phyloP scores from a whole-genome alignment of 2,329 filamentous ascomycete species.

The Fusarium sp. region DNA sequence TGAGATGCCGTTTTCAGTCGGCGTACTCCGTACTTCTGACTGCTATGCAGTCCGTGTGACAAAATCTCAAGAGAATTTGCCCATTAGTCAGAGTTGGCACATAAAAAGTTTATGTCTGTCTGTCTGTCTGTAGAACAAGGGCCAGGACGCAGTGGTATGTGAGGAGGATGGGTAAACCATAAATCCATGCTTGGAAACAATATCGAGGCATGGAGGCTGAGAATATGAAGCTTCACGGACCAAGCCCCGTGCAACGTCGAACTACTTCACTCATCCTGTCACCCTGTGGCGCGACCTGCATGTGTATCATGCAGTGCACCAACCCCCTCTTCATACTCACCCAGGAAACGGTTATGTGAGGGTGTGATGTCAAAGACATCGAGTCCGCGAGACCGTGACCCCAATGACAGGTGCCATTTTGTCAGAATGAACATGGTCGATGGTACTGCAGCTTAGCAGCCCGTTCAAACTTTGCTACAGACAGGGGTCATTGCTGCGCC shows the following conservation, averaged over 20 bases:
- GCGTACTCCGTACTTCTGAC: too few relatives aligned
- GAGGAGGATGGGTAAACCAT: slow-evolving; percentile 15
- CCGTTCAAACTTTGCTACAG: slow-evolving; percentile 37
- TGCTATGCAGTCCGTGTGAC: too few relatives aligned
- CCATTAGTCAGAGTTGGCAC: too few relatives aligned
- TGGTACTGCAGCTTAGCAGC: slow-evolving; percentile 19
- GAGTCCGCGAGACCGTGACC: slow-evolving; percentile 11
- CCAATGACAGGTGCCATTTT: slow-evolving; percentile 35
- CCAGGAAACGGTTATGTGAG: slow-evolving; percentile 7
- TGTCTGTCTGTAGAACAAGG: background rate
- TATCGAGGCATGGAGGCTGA: slow-evolving; percentile 18
- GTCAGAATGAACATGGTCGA: slow-evolving; percentile 19
- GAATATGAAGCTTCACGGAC: slow-evolving; percentile 29
- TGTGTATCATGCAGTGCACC: slow-evolving; percentile 18
- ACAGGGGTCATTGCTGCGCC: slow-evolving; percentile 26
- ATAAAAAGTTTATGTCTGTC: background rate
- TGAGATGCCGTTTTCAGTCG: too few relatives aligned
- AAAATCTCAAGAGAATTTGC: too few relatives aligned
- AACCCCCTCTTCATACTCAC: background rate
- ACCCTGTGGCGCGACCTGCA: slow-evolving; percentile 21
- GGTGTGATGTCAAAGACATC: slow-evolving; percentile 44
- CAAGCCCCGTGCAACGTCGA: slow-evolving; percentile 1
- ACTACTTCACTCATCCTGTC: slow-evolving; percentile 5
- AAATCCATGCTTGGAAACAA: slow-evolving; percentile 28
- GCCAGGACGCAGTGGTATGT: background rate